A percentile compares a stretch with the other conserved stretches of the same genome.
Evolutionary conservation across 768 basidiomycete genomes (phyloP).

Genomic region (Floccularia luteovirens): DNA sequence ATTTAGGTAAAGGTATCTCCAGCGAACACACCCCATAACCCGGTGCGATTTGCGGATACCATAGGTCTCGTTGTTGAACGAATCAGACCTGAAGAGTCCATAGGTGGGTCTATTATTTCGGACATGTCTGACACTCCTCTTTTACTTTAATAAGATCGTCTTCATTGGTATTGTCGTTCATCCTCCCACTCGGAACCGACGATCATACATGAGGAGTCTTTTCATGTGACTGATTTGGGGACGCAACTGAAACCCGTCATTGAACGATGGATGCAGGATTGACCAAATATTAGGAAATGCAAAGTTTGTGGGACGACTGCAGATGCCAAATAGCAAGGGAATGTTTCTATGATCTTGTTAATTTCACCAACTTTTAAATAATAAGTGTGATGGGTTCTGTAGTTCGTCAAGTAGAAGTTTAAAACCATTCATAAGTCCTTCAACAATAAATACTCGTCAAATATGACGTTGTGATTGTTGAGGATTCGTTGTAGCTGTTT

Average conservation of each 20-base stretch:
- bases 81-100: slow-evolving; percentile 62
- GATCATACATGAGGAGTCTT: slow-evolving; percentile 55
- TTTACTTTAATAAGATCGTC: slow-evolving; percentile 52
- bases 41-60: slow-evolving; percentile 84
- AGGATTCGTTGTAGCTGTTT: too few species aligned
- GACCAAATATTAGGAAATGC: slow-evolving; percentile 64
- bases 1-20: neutral
- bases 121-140: neutral
- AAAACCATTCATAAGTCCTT: too few species aligned
- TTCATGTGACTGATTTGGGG: slow-evolving; percentile 87
- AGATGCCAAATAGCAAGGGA: slow-evolving; percentile 29
- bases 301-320: slow-evolving; percentile 51
- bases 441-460: too few species aligned
- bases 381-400: too few species aligned
- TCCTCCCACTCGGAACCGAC: slow-evolving; percentile 37
- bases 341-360: too few species aligned
- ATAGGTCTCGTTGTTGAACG: slow-evolving; percentile 91
- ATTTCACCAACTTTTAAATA: too few species aligned
- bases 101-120: slow-evolving; percentile 39
- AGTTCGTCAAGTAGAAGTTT: too few species aligned
- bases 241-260: slow-evolving; percentile 92
- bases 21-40: slow-evolving; percentile 97
- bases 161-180: slow-evolving; percentile 88
- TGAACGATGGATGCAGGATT: slow-evolving; percentile 68
- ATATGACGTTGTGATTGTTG: too few species aligned